phyloP scores from a whole-genome alignment of 352 stramenopile genomes.

The Peronospora tabacina region DNA sequence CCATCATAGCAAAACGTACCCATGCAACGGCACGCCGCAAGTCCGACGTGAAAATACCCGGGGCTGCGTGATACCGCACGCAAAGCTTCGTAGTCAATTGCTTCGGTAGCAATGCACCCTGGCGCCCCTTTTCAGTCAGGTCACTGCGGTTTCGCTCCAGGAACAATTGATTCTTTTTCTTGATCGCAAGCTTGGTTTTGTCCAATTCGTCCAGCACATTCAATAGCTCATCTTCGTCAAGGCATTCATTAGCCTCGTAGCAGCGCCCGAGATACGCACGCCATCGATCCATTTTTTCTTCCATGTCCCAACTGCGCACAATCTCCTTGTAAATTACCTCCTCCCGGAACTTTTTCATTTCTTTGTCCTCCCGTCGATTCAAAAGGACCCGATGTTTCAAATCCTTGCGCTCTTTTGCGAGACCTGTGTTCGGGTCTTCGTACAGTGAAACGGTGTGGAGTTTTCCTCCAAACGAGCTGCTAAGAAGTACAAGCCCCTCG shows the following conservation, averaged over 20 bases:
- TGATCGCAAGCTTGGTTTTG: constrained; percentile 26
- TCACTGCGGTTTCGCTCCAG: constrained; percentile 46
- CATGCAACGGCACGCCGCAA: constrained; percentile 48
- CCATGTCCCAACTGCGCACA: constrained; percentile 38
- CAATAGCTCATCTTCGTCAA: constrained; percentile 38
- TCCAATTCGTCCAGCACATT: constrained; percentile 33
- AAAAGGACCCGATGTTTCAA: constrained; percentile 58
- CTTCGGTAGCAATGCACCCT: constrained; percentile 48
- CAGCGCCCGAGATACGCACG: constrained; percentile 48
- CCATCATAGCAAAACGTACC: constrained; percentile 29
- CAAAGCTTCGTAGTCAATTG: constrained; percentile 79
- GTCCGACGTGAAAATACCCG: constrained; percentile 70
- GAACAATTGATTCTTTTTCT: constrained; percentile 40
- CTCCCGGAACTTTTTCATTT: constrained; percentile 59
- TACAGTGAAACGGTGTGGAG: constrained; percentile 72
- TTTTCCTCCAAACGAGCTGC: constrained; percentile 74
- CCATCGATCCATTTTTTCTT: constrained; percentile 50
- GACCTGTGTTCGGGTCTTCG: constrained; percentile 52
- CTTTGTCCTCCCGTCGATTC: constrained; percentile 34
- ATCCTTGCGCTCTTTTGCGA: constrained; percentile 46
- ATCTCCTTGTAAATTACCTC: constrained; percentile 76
- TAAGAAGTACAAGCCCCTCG: constrained; percentile 82
- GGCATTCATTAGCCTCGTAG: constrained; percentile 39
- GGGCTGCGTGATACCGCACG: constrained; percentile 55
- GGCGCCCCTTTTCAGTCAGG: constrained; percentile 30